Percentiles rank a stretch among this genome's conserved stretches.
Conservation (phyloP, 2,329 filamentous ascomycete genomes). For the Chalaropsis thielavioides region DNA sequence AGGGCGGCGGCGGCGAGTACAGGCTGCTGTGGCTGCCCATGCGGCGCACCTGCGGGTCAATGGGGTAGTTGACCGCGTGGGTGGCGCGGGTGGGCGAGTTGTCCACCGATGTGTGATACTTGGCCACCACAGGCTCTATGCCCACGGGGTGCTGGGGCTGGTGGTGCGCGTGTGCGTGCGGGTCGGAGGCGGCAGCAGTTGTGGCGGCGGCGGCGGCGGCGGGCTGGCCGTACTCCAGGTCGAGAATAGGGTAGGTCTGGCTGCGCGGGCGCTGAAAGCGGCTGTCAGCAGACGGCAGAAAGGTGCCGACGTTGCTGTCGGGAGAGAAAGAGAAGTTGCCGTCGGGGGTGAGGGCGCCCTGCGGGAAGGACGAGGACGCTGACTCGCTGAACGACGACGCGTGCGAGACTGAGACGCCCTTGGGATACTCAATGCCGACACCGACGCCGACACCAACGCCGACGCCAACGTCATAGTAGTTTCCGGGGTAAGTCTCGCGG, state of each 20-base stretch:
- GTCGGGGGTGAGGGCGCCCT: conserved; percentile 56
- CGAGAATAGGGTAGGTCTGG: conserved; percentile 69
- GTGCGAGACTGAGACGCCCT: not conserved
- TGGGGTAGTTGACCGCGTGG: not conserved
- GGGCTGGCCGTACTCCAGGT: conserved; percentile 39
- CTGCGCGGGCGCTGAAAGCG: conserved; percentile 63
- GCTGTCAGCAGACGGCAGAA: conserved; percentile 31
- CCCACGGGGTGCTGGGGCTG: conserved; percentile 23
- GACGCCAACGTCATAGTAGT: conserved; percentile 9
- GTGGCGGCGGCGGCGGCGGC: too few species aligned
- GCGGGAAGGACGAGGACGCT: conserved; percentile 38
- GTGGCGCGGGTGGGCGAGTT: conserved; percentile 15
- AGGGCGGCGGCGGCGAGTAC: not conserved
- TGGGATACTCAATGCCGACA: not conserved
- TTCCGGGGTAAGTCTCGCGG: not conserved
- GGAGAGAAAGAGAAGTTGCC: conserved; percentile 64
- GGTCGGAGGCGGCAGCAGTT: not conserved
- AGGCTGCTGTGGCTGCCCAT: conserved; percentile 13
- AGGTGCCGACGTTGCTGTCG: conserved; percentile 54
- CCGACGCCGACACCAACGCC: not conserved
- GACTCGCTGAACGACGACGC: not conserved
- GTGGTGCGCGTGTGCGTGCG: not conserved
- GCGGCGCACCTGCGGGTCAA: conserved; percentile 8
- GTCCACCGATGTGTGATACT: not conserved
- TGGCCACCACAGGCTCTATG: not conserved